Base-by-base conservation (phyloP, 1,139 yeast genomes). In the Pneumocystis wakefieldiae region DNA sequence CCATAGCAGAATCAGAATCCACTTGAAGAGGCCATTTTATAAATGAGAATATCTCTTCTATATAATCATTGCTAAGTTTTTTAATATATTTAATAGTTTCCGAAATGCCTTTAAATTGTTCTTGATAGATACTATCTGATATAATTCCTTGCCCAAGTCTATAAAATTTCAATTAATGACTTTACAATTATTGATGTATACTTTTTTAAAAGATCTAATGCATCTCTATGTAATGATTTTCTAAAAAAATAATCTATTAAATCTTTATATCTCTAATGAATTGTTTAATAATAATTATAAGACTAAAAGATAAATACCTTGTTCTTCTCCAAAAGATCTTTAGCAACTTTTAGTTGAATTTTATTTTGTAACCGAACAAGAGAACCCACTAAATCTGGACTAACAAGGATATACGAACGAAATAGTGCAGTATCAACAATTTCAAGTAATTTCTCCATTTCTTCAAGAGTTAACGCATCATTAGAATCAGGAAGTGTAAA, bases 381-480 rank as follows among this genome's bases (percentile, higher is more conserved):
- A 0, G 97, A 94, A 0, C 95, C 96, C 19, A 92, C 79, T 71
- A 92, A 77, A 69, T 85, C 81, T 0, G 90, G 88, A 64, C 83
- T 82, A 53, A 82, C 81, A 36, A 83, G 73, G 67, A 83, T 77
- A 71, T 92, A 92, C 66, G 95, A 83, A 63, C 83, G 77, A 69
- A 92, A 88, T 38, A 92, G 76, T 0, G 90, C 80, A 0, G 96
- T 87, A 70, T 92, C 98, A 4, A 92, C 81, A 1, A 84, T 74
- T 14, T 73, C 73, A 1, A 86, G 81, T 14, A 81, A 72, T 3
- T 71, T 69, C 3, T 71, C 70, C 17, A 77, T 70, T 61, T 75
- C 69, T 19, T 53, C 62, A 19, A 42, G 32, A 8, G 61, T 41
- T 28, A 61, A 61, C 28, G 59, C 36, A 1, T 76, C 73, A 57